Percentiles rank a stretch among this genome's conserved stretches.
Evolutionary conservation across 495 filamentous ascomycete genomes (phyloP).

Genomic region (Acidiella bohemica): DNA sequence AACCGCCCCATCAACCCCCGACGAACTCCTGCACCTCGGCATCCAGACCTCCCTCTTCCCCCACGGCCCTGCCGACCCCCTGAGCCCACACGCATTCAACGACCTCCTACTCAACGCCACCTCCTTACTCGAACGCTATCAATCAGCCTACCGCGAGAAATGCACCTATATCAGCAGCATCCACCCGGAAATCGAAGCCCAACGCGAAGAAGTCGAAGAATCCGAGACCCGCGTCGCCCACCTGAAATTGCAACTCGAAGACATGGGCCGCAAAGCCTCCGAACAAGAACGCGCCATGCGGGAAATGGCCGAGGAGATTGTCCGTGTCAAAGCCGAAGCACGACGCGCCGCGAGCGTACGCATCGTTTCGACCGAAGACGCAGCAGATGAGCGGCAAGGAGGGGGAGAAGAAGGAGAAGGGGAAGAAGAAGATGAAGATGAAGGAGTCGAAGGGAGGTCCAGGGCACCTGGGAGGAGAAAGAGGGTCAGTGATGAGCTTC

Average conservation of each 20-base stretch:
- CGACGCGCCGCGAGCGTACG: conserved; percentile 4
- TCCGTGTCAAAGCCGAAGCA: conserved; percentile 39
- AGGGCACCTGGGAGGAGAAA: conserved; percentile 16
- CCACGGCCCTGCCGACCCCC: conserved; percentile 35
- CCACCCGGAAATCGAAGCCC: conserved; percentile 48
- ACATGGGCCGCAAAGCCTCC: conserved; percentile 52
- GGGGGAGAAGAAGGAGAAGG: too few species aligned
- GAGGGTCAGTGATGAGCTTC: conserved; percentile 11
- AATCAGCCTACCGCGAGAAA: conserved; percentile 56
- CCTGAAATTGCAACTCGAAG: conserved; percentile 62
- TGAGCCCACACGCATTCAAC: conserved; percentile 55
- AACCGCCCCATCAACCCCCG: neutral
- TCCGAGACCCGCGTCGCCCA: conserved; percentile 51
- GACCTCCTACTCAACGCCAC: conserved; percentile 56
- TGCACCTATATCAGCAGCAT: conserved; percentile 45
- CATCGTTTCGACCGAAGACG: conserved; percentile 5
- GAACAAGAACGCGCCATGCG: conserved; percentile 54
- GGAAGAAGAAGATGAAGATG: conserved; percentile 10
- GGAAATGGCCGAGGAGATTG: conserved; percentile 47
- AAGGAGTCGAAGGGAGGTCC: too few species aligned
- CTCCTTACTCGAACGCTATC: conserved; percentile 48
- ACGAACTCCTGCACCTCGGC: conserved; percentile 44
- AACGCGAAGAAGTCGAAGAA: conserved; percentile 61
- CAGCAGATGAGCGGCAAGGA: too few species aligned
- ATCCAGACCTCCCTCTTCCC: conserved; percentile 52